Evolutionary conservation across 2,329 filamentous ascomycete species (phyloP), one percentile per base, ranked within the genome.

Genomic region (Capronia epimyces): DNA sequence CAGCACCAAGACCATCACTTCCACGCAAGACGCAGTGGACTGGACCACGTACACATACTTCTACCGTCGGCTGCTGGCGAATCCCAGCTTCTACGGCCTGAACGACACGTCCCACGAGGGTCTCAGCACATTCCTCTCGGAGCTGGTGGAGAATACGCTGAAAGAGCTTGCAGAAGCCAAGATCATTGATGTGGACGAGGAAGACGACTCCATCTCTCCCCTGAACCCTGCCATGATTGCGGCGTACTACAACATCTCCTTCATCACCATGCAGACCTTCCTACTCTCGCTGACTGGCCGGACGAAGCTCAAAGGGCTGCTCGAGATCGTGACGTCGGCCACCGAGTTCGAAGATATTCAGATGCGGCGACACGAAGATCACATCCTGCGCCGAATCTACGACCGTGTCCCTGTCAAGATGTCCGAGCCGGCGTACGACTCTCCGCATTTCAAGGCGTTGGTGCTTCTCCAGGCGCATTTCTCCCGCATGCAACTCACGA

Each of bases 11-110:
- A 95, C 90, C 67, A 93, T 98, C 54, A 83, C 89, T 63, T 95
- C 90, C 10, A 95, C 89, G 12, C 93, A 97, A 62, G 91, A 97
- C 71, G 93, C 91, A 9, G 90, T 98, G 60, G 94, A 95, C 70
- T 98, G 93, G 93, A 88, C 89, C 31, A 97, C 93, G 0, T 97
- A 96, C 67, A 96, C 91, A 9, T 98, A 95, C 73, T 96, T 97
- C 72, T 98, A 98, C 72, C 86, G 93, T 37, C 85, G 93, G 52
- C 79, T 98, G 31, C 79, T 97, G 29, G 90, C 91, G 24, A 98
- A 98, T 66, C 93, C 93, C 7, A 96, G 89, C 69, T 98, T 90
- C 74, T 98, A 98, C 72, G 87, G 89, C 60, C 74, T 98, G 55
- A 84, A 84, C 13, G 89, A 90, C 66, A 87, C 88, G 3, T 90